Base-by-base conservation (phyloP, 108 stramenopile genomes). In the Thalassiosira profunda region DNA sequence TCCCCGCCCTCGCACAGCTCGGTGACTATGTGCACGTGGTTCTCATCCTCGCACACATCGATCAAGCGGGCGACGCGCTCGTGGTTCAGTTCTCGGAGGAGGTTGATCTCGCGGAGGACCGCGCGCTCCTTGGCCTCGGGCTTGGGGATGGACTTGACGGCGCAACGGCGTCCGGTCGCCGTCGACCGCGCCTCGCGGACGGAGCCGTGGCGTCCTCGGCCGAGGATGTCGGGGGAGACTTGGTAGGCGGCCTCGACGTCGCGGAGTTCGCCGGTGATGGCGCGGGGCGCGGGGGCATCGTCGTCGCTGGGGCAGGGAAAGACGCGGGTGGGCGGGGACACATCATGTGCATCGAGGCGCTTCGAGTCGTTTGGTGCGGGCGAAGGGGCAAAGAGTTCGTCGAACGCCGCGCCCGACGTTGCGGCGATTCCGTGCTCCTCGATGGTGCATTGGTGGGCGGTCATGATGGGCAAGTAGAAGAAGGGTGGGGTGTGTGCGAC, bases 1-100 rank as follows among this genome's bases (percentile, higher is more conserved):
- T 97, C 96, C 20, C 92, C 92, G 42, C 96, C 96, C 29, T 40
- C 52, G 82, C 87, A 84, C 29, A 85, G 81, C 67, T 98, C 97
- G 8, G 94, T 91, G 3, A 97, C 90, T 35, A 97, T 74, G 73
- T 92, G 96, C 51, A 86, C 86, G 63, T 77, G 83, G 26, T 85
- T 58, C 10, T 35, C 30, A 49, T 96, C 96, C 31, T 97, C 86
- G 76, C 92, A 96, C 52, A 95, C 91, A 71, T 95, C 97, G 35
- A 89, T 88, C 7, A 96, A 83, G 12, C 78, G 70, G 44, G 87
- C 83, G 53, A 87, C 84, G 53, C 86, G 79, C 20, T 52, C 65
- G 55, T 90, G 89, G 25, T 85, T 62, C 44, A 90, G 40, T 45
- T 90, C 84, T 21, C 73, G 35, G 9, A 90, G 58, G 10, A 90